Conservation (phyloP, 2,329 filamentous ascomycete species). For the Diaporthe sp. region DNA sequence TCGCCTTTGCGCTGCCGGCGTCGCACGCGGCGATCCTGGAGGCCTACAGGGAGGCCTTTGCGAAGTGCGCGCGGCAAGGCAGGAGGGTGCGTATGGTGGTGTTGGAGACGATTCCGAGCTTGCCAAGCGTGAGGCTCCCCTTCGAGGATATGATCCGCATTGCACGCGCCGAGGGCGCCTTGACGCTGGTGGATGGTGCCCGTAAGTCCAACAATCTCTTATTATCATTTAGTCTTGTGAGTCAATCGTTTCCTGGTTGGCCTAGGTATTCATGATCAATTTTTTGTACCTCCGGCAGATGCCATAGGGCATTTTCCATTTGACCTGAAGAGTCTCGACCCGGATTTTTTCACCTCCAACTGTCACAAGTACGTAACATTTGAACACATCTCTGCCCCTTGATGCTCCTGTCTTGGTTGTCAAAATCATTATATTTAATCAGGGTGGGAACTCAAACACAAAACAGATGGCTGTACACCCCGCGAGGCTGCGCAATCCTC, state of each 20-base stretch:
- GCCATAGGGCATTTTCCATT: slow-evolving; percentile 83
- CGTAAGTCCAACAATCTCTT: slow-evolving; percentile 49
- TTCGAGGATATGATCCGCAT: slow-evolving; percentile 75
- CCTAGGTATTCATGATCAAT: too few species aligned
- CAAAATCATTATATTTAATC: too few species aligned
- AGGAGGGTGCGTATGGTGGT: slow-evolving; percentile 65
- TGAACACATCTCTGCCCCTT: too few species aligned
- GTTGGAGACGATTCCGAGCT: slow-evolving; percentile 85
- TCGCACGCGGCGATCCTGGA: slow-evolving; percentile 76
- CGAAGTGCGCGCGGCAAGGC: slow-evolving; percentile 68
- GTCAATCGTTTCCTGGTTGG: too few species aligned
- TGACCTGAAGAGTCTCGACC: slow-evolving; percentile 74
- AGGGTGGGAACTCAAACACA: too few species aligned
- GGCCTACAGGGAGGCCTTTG: slow-evolving; percentile 67
- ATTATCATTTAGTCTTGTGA: too few species aligned
- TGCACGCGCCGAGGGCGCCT: slow-evolving; percentile 75
- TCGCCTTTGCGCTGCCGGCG: slow-evolving; percentile 77
- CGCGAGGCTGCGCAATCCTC: slow-evolving; percentile 85
- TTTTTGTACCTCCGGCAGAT: slow-evolving; percentile 52
- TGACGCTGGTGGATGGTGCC: slow-evolving; percentile 85
- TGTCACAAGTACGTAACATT: slow-evolving; percentile 73
- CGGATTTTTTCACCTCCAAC: slow-evolving; percentile 90
- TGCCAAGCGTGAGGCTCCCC: slow-evolving; percentile 84
- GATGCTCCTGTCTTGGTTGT: too few species aligned
- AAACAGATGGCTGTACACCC: slow-evolving; percentile 78